phyloP scores from a whole-genome alignment of 1,139 yeast genomes.

The Diutina catenulata region DNA sequence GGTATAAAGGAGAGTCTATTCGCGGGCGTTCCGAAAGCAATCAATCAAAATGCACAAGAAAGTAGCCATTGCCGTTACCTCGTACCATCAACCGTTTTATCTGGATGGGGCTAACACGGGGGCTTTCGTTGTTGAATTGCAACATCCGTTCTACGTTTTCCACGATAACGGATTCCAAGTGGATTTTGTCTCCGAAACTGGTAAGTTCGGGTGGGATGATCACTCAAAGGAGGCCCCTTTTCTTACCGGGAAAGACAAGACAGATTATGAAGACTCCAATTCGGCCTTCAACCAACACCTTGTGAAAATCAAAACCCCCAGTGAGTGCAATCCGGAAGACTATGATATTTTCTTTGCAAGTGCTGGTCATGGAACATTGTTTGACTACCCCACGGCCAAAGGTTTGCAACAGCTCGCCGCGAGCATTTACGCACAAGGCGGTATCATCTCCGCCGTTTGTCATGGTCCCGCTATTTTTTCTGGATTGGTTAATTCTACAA shows the following conservation, averaged over 20 bases:
- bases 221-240: constrained; percentile 25
- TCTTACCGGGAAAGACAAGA: background rate
- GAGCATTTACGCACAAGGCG: constrained; percentile 35
- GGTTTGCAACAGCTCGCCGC: constrained; percentile 34
- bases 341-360: constrained; percentile 46
- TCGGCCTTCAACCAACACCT: constrained; percentile 23
- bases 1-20: no score
- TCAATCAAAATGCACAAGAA: constrained; percentile 10
- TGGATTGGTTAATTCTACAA: constrained; percentile 22
- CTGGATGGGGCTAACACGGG: constrained; percentile 48
- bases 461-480: constrained; percentile 53
- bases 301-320: constrained; percentile 26
- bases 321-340: constrained; percentile 34
- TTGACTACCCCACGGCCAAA: constrained; percentile 43
- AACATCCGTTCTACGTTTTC: constrained; percentile 43
- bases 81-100: constrained; percentile 39
- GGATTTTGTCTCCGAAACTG: constrained; percentile 46
- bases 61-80: constrained; percentile 41
- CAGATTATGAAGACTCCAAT: constrained; percentile 13
- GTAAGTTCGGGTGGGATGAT: constrained; percentile 41
- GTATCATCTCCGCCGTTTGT: constrained; percentile 52
- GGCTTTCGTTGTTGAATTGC: constrained; percentile 41
- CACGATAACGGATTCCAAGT: constrained; percentile 37
- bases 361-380: constrained; percentile 55
- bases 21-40: no score